Conservation (phyloP, 2,329 filamentous ascomycete species). For the Microcyclosporella mali region DNA sequence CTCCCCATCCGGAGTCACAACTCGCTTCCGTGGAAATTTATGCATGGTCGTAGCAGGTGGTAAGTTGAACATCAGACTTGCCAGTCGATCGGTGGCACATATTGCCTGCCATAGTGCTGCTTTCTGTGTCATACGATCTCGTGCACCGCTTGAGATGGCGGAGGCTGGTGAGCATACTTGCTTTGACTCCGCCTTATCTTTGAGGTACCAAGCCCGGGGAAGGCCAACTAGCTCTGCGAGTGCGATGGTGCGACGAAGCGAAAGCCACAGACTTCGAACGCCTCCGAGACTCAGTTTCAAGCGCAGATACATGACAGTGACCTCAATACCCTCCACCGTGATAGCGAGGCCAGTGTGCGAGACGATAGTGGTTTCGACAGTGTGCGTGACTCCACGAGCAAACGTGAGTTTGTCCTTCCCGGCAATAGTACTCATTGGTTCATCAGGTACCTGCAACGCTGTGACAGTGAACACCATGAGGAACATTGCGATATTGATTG, state of each 20-base stretch:
- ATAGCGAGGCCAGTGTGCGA: slow-evolving; percentile 29
- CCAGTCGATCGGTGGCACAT: slow-evolving; percentile 30
- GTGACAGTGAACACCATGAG: slow-evolving; percentile 29
- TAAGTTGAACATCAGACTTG: slow-evolving; percentile 33
- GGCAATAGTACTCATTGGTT: slow-evolving; percentile 4
- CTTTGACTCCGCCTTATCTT: background rate
- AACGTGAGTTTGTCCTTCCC: slow-evolving; percentile 16
- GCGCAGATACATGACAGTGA: slow-evolving; percentile 32
- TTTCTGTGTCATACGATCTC: slow-evolving; percentile 12
- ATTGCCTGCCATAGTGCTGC: slow-evolving; percentile 31
- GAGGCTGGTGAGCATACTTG: background rate
- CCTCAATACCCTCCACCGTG: slow-evolving; percentile 30
- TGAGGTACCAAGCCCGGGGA: slow-evolving; percentile 18
- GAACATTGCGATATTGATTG: slow-evolving; percentile 25
- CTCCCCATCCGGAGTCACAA: slow-evolving; percentile 18
- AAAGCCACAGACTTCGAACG: slow-evolving; percentile 34
- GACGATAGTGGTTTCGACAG: slow-evolving; percentile 27
- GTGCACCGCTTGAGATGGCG: background rate
- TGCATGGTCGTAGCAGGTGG: slow-evolving; percentile 29
- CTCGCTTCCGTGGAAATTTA: slow-evolving; percentile 11
- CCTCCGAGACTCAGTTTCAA: slow-evolving; percentile 33
- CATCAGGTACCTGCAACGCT: slow-evolving; percentile 22
- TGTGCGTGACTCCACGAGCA: slow-evolving; percentile 22
- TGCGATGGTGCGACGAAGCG: slow-evolving; percentile 34
- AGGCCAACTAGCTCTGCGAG: slow-evolving; percentile 37